Conservation (phyloP, 495 filamentous ascomycete genomes). For the Stereocaulon alpinum region DNA sequence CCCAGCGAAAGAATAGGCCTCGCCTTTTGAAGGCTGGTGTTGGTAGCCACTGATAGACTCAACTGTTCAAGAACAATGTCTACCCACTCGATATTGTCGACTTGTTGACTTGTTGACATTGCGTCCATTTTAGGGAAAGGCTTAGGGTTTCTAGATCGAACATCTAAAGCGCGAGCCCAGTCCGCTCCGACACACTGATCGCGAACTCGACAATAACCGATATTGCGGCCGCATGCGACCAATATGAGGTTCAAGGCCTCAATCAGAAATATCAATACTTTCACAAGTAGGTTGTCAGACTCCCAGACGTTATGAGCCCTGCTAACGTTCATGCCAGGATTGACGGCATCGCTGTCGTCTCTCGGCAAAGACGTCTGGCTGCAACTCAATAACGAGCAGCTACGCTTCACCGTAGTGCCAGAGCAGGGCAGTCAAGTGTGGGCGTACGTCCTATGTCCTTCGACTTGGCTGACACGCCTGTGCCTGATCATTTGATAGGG, state of each 20-base stretch:
- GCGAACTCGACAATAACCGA: not conserved
- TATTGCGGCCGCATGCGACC: not conserved
- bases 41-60: too few relatives aligned
- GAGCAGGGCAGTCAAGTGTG: slow-evolving; percentile 85
- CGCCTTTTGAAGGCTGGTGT: too few relatives aligned
- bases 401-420: slow-evolving; percentile 91
- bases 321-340: slow-evolving; percentile 42
- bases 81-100: too few relatives aligned
- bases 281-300: slow-evolving; percentile 56
- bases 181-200: not conserved
- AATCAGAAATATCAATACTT: slow-evolving; percentile 69
- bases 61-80: too few relatives aligned
- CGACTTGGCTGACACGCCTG: not conserved
- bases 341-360: slow-evolving; percentile 74
- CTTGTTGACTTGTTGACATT: too few relatives aligned
- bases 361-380: slow-evolving; percentile 92
- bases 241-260: slow-evolving; percentile 73
- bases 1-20: too few relatives aligned
- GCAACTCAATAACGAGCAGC: slow-evolving; percentile 69
- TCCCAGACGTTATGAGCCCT: not conserved
- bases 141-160: not conserved
- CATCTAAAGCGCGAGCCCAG: too few relatives aligned
- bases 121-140: not conserved
- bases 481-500: slow-evolving; percentile 8
- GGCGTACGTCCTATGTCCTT: slow-evolving; percentile 53